Evolutionary conservation across 2,329 filamentous ascomycete genomes (phyloP), one percentile per base, ranked within the genome.

Genomic region (Botrytis hyacinthi): DNA sequence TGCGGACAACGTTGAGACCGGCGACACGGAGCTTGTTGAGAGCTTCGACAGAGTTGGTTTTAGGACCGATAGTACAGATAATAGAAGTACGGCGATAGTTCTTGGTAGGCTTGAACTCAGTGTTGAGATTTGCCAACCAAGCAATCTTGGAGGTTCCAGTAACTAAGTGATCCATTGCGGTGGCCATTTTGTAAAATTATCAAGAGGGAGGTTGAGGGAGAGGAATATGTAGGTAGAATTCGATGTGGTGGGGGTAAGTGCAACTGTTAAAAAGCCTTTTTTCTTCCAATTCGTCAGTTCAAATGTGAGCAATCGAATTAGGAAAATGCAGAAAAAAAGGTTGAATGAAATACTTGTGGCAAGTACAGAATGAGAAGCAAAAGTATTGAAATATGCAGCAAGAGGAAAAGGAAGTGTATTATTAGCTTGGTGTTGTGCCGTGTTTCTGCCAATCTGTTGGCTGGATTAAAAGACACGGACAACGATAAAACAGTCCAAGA

Each of bases 41-140:
- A 85, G 94, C 95, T 87, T 98, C 93, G 74, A 95, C 92, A 54
- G 94, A 97, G 89, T 99, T 99, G 80, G 96, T 99, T 91, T 98
- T 99, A 83, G 96, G 96, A 76, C 96, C 96, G 83, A 99, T 76
- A 66, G 66, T 98, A 87, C 95, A 94, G 85, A 99, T 98, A 87
- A 99, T 99, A 82, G 95, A 97, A 76, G 95, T 97, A 79, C 96
- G 92, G 82, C 96, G 94, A 86, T 96, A 97, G 87, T 97, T 95
- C 85, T 92, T 93, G 81, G 91, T 89, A 73, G 95, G 95, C 80
- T 76, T 76, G 63, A 67, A 73, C 82, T 96, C 93, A 78, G 95
- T 98, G 87, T 98, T 92, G 82, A 99, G 93, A 76, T 84, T 84
- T 76, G 88, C 86, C 76, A 91, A 85, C 89, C 89, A 91, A 81